Conservation (phyloP, 2,329 filamentous ascomycete genomes). For the Ophiostoma populinum region DNA sequence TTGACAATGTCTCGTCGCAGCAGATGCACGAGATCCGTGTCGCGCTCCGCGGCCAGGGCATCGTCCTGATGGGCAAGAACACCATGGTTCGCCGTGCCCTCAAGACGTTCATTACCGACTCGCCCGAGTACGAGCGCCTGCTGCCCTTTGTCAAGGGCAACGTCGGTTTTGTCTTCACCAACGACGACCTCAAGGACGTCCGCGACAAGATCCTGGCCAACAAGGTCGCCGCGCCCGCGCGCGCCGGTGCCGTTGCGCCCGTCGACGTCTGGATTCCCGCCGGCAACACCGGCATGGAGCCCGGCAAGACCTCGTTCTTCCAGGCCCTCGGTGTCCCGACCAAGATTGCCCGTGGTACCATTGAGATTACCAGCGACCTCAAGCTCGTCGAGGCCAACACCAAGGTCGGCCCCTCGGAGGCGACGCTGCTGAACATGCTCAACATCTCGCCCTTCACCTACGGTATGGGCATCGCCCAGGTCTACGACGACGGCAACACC, state of each 20-base stretch:
- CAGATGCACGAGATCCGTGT: constrained; percentile 99
- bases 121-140: constrained; percentile 95
- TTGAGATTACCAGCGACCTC: constrained; percentile 96
- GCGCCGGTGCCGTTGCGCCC: constrained; percentile 93
- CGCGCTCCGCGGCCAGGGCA: constrained; percentile 74
- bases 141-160: constrained; percentile 94
- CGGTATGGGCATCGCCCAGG: constrained; percentile 89
- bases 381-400: constrained; percentile 85
- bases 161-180: constrained; percentile 99
- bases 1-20: constrained; percentile 99
- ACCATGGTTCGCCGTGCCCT: constrained; percentile 99
- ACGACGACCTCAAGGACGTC: constrained; percentile 76
- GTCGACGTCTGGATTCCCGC: constrained; percentile 87
- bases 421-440: constrained; percentile 97
- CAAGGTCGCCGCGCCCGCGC: constrained; percentile 92
- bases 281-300: constrained; percentile 99
- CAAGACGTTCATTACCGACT: constrained; percentile 80
- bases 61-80: constrained; percentile 99
- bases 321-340: constrained; percentile 99
- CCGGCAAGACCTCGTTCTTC: constrained; percentile 99
- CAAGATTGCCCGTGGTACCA: constrained; percentile 99
- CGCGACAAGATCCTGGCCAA: constrained; percentile 92
- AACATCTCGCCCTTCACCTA: constrained; percentile 99
- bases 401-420: constrained; percentile 98
- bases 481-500: constrained; percentile 94